These are phyloP conservation scores for Metschnikowia continentalis DNA, from an alignment of 805 yeast genomes.

Conservation along the genomic window DNA sequence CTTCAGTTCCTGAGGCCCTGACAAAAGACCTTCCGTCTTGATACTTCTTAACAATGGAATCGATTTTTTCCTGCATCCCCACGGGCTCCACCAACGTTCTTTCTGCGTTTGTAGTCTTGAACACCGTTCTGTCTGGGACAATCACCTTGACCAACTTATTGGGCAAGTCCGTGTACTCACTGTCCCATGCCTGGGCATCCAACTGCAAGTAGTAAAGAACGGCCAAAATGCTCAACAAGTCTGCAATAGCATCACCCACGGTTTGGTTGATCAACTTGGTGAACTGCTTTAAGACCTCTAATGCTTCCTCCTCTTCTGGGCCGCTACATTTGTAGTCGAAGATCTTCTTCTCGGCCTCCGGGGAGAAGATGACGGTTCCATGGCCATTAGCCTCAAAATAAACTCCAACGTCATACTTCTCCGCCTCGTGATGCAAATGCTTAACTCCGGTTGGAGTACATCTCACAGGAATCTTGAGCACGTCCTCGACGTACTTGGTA, in stretches of 20 bases:
- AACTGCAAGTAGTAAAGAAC: slow-evolving; percentile 54
- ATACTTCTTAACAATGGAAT: slow-evolving; percentile 54
- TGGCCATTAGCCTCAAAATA: slow-evolving; percentile 99
- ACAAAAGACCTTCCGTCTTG: slow-evolving; percentile 80
- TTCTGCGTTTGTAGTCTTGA: slow-evolving; percentile 89
- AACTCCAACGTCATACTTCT: slow-evolving; percentile 80
- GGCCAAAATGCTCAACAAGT: slow-evolving; percentile 70
- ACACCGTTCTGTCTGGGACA: slow-evolving; percentile 75
- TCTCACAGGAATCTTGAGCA: slow-evolving; percentile 68
- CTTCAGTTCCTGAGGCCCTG: slow-evolving; percentile 96
- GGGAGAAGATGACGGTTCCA: slow-evolving; percentile 86
- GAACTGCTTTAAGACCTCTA: slow-evolving; percentile 54
- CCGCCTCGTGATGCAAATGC: slow-evolving; percentile 90
- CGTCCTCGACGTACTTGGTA: slow-evolving; percentile 61
- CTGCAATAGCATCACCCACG: slow-evolving; percentile 98
- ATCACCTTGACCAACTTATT: slow-evolving; percentile 76
- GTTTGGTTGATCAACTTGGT: slow-evolving; percentile 85
- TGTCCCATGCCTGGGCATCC: slow-evolving; percentile 70
- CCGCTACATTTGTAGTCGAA: slow-evolving; percentile 27
- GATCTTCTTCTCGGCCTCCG: slow-evolving; percentile 37
- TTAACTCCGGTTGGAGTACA: slow-evolving; percentile 96
- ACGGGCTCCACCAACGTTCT: slow-evolving; percentile 70
- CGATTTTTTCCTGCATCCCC: slow-evolving; percentile 74
- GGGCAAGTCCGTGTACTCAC: slow-evolving; percentile 78
- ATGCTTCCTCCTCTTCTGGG: slow-evolving; percentile 45